Evolutionary conservation across 164 flowering plant species (phyloP), one percentile per base, ranked within the genome.

Genomic region (Vitis labrusca): DNA sequence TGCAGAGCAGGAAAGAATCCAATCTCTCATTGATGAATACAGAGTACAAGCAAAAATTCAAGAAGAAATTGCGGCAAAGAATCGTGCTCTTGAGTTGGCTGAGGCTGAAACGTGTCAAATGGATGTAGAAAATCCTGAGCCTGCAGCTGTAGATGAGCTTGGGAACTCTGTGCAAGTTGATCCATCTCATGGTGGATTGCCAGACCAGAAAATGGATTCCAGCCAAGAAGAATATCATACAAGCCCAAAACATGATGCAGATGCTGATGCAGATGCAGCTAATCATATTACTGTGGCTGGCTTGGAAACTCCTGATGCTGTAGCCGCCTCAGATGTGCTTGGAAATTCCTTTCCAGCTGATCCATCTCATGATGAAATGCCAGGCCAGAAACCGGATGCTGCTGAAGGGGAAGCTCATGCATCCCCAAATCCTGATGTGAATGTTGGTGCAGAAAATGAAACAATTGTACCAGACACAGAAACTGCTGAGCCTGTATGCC

Each of bases 1-100:
- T 58, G 76, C 75, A 0, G 92, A 92, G 80, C 83, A 82, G 70
- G 95, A 88, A 70, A 84, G 78, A 75, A 64, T 84, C 53, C 78
- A 83, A 73, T 55, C 73, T 16, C 77, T 84, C 32, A 58, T 89
- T 23, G 80, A 82, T 64, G 74, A 71, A 47, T 78, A 77, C 73
- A 80, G 82, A 79, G 61, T 63, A 56, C 77, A 84, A 71, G 89
- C 82, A 65, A 74, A 80, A 59, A 75, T 72, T 32, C 79, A 85
- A 67, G 87, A 83, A 71, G 92, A 91, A 84, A 74, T 68, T 66
- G 86, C 77, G 27, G 88, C 83, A 54, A 61, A 80, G 68, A 74
- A 79, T 68, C 79, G 10, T 50, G 84, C 78, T 65, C 71, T 52
- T 15, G 76, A 77, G 70, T 61, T 74, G 66, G 74, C 79, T 10